Evolutionary conservation across 306 rosid genomes (phyloP).

Genomic region (Ammopiptanthus mongolicus): DNA sequence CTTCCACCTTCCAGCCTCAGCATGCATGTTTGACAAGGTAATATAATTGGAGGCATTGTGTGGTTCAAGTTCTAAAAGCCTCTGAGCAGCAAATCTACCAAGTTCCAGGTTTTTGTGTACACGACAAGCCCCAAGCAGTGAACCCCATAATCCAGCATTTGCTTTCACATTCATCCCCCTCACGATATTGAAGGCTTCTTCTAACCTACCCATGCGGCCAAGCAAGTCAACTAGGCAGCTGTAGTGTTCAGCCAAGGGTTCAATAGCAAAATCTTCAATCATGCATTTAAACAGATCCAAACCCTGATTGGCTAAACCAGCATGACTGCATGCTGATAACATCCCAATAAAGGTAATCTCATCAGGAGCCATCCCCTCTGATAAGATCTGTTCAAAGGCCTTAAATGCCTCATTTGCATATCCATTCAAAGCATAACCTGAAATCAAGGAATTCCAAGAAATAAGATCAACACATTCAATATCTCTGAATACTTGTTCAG

Average conservation of each 20-base stretch:
- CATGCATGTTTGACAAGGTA: constrained; percentile 69
- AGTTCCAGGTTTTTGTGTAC: constrained; percentile 48
- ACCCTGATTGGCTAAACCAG: constrained; percentile 56
- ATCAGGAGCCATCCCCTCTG: constrained; percentile 44
- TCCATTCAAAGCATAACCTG: constrained; percentile 70
- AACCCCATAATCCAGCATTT: constrained; percentile 74
- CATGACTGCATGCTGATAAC: constrained; percentile 76
- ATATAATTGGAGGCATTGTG: constrained; percentile 60
- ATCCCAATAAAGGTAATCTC: constrained; percentile 62
- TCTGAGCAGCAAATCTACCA: constrained; percentile 48
- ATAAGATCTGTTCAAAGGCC: constrained; percentile 52
- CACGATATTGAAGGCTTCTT: constrained; percentile 58
- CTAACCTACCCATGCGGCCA: constrained; percentile 69
- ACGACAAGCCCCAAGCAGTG: constrained; percentile 69
- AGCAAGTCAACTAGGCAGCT: constrained; percentile 79
- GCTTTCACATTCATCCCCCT: constrained; percentile 48
- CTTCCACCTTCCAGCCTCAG: constrained; percentile 69
- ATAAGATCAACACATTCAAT: constrained; percentile 43
- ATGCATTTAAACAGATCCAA: constrained; percentile 46
- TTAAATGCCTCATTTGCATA: constrained; percentile 51
- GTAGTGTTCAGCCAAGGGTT: constrained; percentile 63
- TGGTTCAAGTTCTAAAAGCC: constrained; percentile 68
- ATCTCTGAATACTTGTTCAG: constrained; percentile 53
- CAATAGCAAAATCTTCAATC: constrained; percentile 49
- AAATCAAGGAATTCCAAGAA: constrained; percentile 83